phyloP scores from a whole-genome alignment of 2,329 filamentous ascomycete genomes.

The Scytalidium lignicola region DNA sequence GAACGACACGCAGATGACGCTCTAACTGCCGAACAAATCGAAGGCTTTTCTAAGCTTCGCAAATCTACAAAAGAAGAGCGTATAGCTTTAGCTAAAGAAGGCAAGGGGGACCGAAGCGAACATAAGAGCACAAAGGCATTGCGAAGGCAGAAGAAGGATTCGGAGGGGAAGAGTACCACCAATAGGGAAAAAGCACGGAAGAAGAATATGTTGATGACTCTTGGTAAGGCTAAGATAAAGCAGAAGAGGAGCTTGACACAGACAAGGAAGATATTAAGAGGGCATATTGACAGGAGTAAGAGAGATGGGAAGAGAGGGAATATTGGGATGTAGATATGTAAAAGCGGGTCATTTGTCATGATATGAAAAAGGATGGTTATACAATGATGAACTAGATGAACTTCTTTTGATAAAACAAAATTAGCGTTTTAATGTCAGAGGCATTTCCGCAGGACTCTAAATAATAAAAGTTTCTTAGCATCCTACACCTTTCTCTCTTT shows the following conservation, averaged over 20 bases:
- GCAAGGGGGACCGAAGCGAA: conserved; percentile 70
- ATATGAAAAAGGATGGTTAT: too few relatives aligned
- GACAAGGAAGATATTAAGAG: conserved; percentile 72
- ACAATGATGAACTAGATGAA: too few relatives aligned
- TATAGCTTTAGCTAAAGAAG: conserved; percentile 75
- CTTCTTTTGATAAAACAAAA: too few relatives aligned
- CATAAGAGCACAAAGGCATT: conserved; percentile 84
- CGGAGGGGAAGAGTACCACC: conserved; percentile 89
- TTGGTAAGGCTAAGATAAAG: conserved; percentile 93
- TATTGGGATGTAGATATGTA: conserved; percentile 22
- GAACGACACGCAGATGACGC: conserved; percentile 77
- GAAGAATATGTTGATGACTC: conserved; percentile 99
- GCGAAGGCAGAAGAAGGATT: conserved; percentile 79
- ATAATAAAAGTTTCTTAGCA: too few relatives aligned
- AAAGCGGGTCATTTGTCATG: background rate
- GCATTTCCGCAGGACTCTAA: too few relatives aligned
- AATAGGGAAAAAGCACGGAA: conserved; percentile 94
- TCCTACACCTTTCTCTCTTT: too few relatives aligned
- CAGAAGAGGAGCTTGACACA: conserved; percentile 90
- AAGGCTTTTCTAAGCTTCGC: conserved; percentile 74
- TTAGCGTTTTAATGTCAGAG: too few relatives aligned
- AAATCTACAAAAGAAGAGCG: conserved; percentile 89
- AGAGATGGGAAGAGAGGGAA: conserved; percentile 80
- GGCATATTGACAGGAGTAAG: conserved; percentile 78
- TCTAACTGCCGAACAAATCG: conserved; percentile 86